Evolutionary conservation across 2,329 filamentous ascomycete genomes (phyloP).

Genomic region (Coniochaeta ligniaria): DNA sequence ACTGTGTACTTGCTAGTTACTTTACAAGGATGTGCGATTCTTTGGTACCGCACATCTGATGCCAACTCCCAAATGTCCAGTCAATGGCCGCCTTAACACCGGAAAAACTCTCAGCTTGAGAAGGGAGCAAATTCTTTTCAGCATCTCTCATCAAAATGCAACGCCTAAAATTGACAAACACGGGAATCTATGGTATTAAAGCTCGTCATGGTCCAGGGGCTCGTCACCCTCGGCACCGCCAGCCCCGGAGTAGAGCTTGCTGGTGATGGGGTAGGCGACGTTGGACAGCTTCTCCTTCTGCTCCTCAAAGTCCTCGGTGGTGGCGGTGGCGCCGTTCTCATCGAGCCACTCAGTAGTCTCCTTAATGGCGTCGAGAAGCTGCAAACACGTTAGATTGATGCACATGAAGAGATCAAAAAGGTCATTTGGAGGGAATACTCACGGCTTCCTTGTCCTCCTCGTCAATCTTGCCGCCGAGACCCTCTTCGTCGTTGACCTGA

Average conservation of each 20-base stretch:
- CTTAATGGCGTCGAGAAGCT: conserved; percentile 93
- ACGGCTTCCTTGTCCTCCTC: conserved; percentile 97
- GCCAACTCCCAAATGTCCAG: not conserved
- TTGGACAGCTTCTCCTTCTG: conserved; percentile 98
- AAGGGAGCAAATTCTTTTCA: conserved; percentile 1
- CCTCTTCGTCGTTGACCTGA: conserved; percentile 95
- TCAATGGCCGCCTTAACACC: conserved; percentile 1
- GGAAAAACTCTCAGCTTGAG: not conserved
- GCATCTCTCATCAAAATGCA: conserved; percentile 12
- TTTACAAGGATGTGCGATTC: not conserved
- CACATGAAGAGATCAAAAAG: not conserved
- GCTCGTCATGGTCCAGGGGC: conserved; percentile 64
- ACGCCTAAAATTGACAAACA: conserved; percentile 11
- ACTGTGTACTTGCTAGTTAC: not conserved
- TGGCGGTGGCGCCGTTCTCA: conserved; percentile 81
- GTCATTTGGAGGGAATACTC: conserved; percentile 29
- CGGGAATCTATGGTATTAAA: conserved; percentile 34
- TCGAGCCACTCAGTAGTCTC: conserved; percentile 96
- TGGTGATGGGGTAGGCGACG: conserved; percentile 97
- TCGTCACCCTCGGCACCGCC: conserved; percentile 66
- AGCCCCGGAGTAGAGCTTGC: conserved; percentile 76
- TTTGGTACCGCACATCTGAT: not conserved
- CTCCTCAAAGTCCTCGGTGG: conserved; percentile 94
- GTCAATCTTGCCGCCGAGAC: conserved; percentile 95
- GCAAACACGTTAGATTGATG: conserved; percentile 24